Conservation (phyloP, 2,329 filamentous ascomycete species). For the Claviceps pazoutovae region DNA sequence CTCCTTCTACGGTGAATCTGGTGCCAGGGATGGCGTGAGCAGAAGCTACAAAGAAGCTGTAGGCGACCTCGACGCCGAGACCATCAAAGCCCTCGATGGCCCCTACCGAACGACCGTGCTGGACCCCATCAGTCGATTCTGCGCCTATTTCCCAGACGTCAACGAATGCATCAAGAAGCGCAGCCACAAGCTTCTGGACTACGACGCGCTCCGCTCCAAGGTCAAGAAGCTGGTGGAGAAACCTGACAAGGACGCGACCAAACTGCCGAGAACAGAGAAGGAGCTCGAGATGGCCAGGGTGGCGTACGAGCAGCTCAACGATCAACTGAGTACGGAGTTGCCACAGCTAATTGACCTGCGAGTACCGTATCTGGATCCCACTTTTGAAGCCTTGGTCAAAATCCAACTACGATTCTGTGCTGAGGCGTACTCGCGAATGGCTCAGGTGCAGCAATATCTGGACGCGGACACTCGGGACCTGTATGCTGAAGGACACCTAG, state of each 20-base stretch:
- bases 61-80: slow-evolving; percentile 93
- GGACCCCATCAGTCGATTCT: slow-evolving; percentile 91
- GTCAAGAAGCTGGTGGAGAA: slow-evolving; percentile 97
- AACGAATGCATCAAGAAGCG: slow-evolving; percentile 99
- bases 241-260: slow-evolving; percentile 95
- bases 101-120: slow-evolving; percentile 90
- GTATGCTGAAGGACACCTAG: slow-evolving; percentile 86
- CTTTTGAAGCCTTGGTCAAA: slow-evolving; percentile 95
- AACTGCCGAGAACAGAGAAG: slow-evolving; percentile 89
- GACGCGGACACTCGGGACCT: slow-evolving; percentile 92
- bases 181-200: slow-evolving; percentile 95
- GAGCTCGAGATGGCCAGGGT: slow-evolving; percentile 88
- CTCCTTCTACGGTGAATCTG: slow-evolving; percentile 94
- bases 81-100: slow-evolving; percentile 93
- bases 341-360: slow-evolving; percentile 93
- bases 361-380: slow-evolving; percentile 92
- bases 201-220: slow-evolving; percentile 87
- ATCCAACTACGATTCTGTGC: slow-evolving; percentile 96
- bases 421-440: slow-evolving; percentile 94
- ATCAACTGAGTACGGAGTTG: slow-evolving; percentile 83
- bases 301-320: slow-evolving; percentile 93
- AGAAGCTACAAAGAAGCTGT: slow-evolving; percentile 97
- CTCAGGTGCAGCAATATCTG: slow-evolving; percentile 96
- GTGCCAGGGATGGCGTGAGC: slow-evolving; percentile 87
- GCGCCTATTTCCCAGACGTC: slow-evolving; percentile 96